Evolutionary conservation across 495 filamentous ascomycete genomes (phyloP).

Genomic region (Aspergillus incahuasiensis): DNA sequence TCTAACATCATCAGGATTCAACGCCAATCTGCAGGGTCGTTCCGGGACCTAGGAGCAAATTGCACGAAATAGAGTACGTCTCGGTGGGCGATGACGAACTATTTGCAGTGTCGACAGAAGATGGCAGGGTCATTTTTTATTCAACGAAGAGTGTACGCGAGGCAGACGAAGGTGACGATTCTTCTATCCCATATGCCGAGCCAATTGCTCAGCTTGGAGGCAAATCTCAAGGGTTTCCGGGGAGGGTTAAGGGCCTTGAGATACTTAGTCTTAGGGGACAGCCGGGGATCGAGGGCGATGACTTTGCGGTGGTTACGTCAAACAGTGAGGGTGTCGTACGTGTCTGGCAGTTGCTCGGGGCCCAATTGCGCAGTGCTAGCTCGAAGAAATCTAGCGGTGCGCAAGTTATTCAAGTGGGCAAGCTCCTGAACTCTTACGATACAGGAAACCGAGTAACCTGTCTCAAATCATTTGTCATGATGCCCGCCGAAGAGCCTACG

Average conservation of each 20-base stretch:
- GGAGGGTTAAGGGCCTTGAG: constrained; percentile 85
- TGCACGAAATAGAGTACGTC: constrained; percentile 77
- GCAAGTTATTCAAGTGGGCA: constrained; percentile 54
- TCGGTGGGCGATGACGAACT: constrained; percentile 45
- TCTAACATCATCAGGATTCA: constrained; percentile 54
- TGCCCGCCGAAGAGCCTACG: constrained; percentile 35
- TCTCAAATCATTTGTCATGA: constrained; percentile 79
- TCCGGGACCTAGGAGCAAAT: constrained; percentile 65
- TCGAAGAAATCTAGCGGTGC: constrained; percentile 19
- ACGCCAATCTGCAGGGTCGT: constrained; percentile 67
- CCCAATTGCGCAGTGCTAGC: constrained; percentile 26
- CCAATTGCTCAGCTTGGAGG: constrained; percentile 78
- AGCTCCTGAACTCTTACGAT: constrained; percentile 70
- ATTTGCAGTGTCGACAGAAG: constrained; percentile 83
- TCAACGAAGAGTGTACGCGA: constrained; percentile 49
- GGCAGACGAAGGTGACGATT: constrained; percentile 29
- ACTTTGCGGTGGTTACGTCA: constrained; percentile 62
- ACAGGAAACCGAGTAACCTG: constrained; percentile 90
- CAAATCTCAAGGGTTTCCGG: constrained; percentile 55
- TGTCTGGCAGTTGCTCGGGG: constrained; percentile 58
- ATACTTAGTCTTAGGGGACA: constrained; percentile 47
- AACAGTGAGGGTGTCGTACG: constrained; percentile 79
- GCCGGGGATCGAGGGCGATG: constrained; percentile 29
- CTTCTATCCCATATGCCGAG: constrained; percentile 45
- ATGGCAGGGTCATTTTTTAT: constrained; percentile 84